Evolutionary conservation across 495 filamentous ascomycete genomes (phyloP), one percentile per base, ranked within the genome.

Genomic region (Penicillium malachiteum): DNA sequence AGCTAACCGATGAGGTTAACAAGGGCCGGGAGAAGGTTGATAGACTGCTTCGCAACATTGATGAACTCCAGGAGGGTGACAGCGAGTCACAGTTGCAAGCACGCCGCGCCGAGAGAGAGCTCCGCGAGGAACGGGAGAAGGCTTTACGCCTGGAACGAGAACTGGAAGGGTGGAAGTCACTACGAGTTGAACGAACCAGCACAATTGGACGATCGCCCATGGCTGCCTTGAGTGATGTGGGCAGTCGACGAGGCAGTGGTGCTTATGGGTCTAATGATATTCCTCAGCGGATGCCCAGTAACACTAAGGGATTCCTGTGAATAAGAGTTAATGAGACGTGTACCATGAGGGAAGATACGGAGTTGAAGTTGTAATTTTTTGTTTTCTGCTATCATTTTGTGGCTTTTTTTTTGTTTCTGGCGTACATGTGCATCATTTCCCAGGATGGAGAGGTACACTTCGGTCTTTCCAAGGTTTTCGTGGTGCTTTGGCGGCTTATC

Each of bases 31-130:
- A 97, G 67, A 95, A 92, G 73, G 82, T 90, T 55, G 90, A 92
- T 52, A 90, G 91, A 53, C 83, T 97, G 3, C 87, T 98, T 39
- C 78, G 84, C 58, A 90, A 89, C 7, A 95, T 98, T 59, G 92
- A 97, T 62, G 94, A 97, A 64, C 85, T 98, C 31, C 92, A 98
- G 69, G 80, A 88, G 30, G 86, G 83, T 31, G 92, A 97, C 61
- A 87, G 86, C 18, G 80, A 85, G n/a, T 84, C 83, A 17, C 89
- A 96, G 68, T 77, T 98, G 11, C 73, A 84, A 31, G 85, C 88
- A 10, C 85, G 92, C 37, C 83, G 94, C 8, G 90, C 91, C 2
- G 93, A 98, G 69, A 82, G 95, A 16, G 94, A 97, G 60, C 75
- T 96, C 14, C 81, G 91, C 16, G 91, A 97, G 67, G 95, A 97